Evolutionary conservation across 345 rosid species (phyloP), one percentile per base, ranked within the genome.

Genomic region (Mangifera indica): DNA sequence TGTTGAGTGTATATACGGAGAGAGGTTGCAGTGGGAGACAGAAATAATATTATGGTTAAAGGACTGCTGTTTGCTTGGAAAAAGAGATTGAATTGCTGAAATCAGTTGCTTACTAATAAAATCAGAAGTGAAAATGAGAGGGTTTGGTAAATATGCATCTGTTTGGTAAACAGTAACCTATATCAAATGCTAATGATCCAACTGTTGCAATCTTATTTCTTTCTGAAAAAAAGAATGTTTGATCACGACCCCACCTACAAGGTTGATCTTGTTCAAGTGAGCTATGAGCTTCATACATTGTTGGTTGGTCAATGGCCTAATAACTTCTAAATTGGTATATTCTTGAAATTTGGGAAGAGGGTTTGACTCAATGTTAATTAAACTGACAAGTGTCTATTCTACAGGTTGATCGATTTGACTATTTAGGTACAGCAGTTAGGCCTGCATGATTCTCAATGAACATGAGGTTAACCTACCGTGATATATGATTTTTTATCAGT

Each of bases 271-370:
- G 70, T 32, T 73, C 34, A 52, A 49, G 62, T 42, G n/a, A 37
- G 49, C 25, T 37, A 68, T 55, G 46, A 29, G 58, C 18, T 14
- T 74, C 12, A 45, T 60, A 42, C 63, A 55, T 75, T 53, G 75
- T 49, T 76, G 61, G 70, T 45, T 34, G 26, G 67, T 77, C 78
- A 70, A 25, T 61, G 10, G 56, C 59, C 49, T 64, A 66, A 69
- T 75, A 76, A 46, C 70, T 29, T 66, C 60, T 32, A 63, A 25
- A 45, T 32, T 11, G 13, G 52, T 8, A 15, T 25, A 25, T 44
- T 57, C 15, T 20, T 2, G 22, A 66, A 22, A 60, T n/a, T 26
- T 20, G 54, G 32, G 20, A 52, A 60, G 51, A 66, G 20, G 67
- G 63, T 71, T 79, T 60, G n/a, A 66, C 72, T 67, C 57, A 52